Percentiles rank a stretch among this genome's conserved stretches.
These are phyloP conservation scores for Melanomma pulvis-pyrius DNA, from an alignment of 495 filamentous ascomycete genomes.

Conservation along the genomic window DNA sequence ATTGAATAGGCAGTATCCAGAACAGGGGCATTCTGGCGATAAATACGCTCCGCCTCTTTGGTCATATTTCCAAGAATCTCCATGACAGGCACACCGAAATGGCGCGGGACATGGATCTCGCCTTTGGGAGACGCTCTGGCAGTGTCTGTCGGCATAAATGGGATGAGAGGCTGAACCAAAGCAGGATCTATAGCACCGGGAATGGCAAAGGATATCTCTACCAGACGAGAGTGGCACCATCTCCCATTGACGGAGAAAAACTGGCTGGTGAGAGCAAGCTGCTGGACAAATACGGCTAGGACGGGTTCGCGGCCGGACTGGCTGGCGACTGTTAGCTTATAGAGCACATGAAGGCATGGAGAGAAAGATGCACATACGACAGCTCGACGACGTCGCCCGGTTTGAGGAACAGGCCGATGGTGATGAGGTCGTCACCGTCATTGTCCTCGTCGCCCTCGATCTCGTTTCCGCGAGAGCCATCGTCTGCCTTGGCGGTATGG, in stretches of 20 bases:
- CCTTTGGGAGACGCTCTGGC: constrained; percentile 48
- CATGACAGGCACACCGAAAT: constrained; percentile 54
- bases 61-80: constrained; percentile 57
- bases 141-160: constrained; percentile 60
- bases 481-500: constrained; percentile 10
- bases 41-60: constrained; percentile 53
- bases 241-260: constrained; percentile 74
- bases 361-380: constrained; percentile 45
- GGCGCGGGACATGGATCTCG: constrained; percentile 56
- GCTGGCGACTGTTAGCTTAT: neutral
- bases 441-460: constrained; percentile 14
- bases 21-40: constrained; percentile 47
- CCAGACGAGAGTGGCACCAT: constrained; percentile 62
- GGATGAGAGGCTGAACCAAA: constrained; percentile 61
- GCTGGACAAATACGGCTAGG: constrained; percentile 71
- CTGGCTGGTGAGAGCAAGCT: constrained; percentile 63
- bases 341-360: neutral
- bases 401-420: constrained; percentile 49
- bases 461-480: constrained; percentile 21
- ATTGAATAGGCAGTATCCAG: constrained; percentile 48
- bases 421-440: constrained; percentile 18
- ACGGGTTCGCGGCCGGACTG: constrained; percentile 51
- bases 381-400: constrained; percentile 77
- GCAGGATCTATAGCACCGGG: constrained; percentile 62
- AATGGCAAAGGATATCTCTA: constrained; percentile 62